A percentile compares a stretch with the other conserved stretches of the same genome.
phyloP scores from a whole-genome alignment of 164 flowering plant genomes.

The Sextonia rubra region DNA sequence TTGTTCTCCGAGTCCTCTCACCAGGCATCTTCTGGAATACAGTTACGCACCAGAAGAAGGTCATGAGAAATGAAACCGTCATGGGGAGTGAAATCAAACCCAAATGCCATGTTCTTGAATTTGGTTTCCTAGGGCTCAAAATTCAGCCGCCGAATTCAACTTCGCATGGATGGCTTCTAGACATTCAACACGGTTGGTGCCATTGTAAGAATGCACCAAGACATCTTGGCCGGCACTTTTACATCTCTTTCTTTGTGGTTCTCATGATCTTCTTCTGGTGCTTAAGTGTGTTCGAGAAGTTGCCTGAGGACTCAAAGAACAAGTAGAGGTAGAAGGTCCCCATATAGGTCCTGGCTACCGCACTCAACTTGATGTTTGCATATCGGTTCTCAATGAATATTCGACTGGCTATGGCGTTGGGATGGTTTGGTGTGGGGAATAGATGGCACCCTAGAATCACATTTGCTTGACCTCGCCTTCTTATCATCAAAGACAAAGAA shows the following conservation, averaged over 20 bases:
- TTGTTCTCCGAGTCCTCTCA: not conserved
- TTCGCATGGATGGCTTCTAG: too few relatives aligned
- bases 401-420: not conserved
- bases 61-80: not conserved
- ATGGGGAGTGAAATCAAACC: too few relatives aligned
- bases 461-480: not conserved
- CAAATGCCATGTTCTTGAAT: not conserved
- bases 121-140: too few relatives aligned
- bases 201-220: too few relatives aligned
- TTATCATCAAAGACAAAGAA: not conserved
- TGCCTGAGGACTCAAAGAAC: slow-evolving; percentile 2
- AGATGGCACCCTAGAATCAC: too few relatives aligned
- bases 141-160: too few relatives aligned
- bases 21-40: slow-evolving; percentile 1
- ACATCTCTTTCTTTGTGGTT: too few relatives aligned
- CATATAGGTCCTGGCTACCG: slow-evolving; percentile 4
- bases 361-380: not conserved
- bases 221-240: too few relatives aligned
- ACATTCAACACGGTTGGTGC: too few relatives aligned
- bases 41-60: slow-evolving; percentile 1
- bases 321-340: not conserved
- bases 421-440: slow-evolving; percentile 7
- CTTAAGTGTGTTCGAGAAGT: not conserved
- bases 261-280: slow-evolving; percentile 3
- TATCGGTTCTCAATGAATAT: not conserved